These are phyloP conservation scores for Cystobasidium slooffiae DNA, from an alignment of 1,284 basidiomycete genomes.

Conservation along the genomic window DNA sequence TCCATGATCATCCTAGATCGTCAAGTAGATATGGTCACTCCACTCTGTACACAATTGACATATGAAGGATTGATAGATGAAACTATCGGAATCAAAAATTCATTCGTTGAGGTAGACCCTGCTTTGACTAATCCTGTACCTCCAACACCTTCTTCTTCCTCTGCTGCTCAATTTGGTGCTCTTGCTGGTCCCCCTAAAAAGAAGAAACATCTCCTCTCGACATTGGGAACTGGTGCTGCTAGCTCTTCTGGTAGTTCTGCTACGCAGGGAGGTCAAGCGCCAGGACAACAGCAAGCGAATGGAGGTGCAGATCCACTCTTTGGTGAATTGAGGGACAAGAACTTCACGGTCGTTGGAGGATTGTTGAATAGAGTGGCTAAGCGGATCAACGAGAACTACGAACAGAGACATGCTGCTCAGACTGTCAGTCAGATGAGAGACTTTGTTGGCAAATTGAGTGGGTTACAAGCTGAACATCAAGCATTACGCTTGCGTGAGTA, in stretches of 20 bases:
- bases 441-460: conserved; percentile 92
- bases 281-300: conserved; percentile 62
- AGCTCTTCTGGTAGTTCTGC: conserved; percentile 18
- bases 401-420: conserved; percentile 64
- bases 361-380: conserved; percentile 80
- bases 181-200: conserved; percentile 45
- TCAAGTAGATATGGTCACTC: conserved; percentile 92
- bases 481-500: conserved; percentile 79
- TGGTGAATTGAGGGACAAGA: conserved; percentile 81
- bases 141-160: conserved; percentile 75
- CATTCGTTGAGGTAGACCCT: conserved; percentile 76
- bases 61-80: conserved; percentile 98
- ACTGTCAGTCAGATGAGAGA: conserved; percentile 90
- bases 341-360: conserved; percentile 90
- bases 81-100: conserved; percentile 81
- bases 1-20: conserved; percentile 88
- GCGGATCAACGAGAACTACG: conserved; percentile 87
- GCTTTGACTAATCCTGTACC: conserved; percentile 65
- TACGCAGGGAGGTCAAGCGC: background rate
- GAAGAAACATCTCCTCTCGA: conserved; percentile 49
- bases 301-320: conserved; percentile 84
- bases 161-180: conserved; percentile 58
- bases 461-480: conserved; percentile 88
- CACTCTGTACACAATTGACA: conserved; percentile 92
- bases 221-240: conserved; percentile 16